Evolutionary conservation across 345 rosid genomes (phyloP), one percentile per base, ranked within the genome.

Genomic region (Corchorus olitorius): DNA sequence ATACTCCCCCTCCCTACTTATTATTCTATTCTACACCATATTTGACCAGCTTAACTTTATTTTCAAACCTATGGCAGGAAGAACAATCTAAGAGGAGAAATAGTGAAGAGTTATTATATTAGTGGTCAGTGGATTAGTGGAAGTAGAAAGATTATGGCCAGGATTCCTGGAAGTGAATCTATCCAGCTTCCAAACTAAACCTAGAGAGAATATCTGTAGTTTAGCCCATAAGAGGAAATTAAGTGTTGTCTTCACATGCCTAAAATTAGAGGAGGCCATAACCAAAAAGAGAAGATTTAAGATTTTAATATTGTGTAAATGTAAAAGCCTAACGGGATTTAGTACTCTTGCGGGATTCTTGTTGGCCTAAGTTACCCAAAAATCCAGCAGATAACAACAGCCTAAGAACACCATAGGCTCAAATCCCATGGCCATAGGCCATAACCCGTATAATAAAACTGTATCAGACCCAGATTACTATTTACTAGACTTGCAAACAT

Each of bases 91-190:
- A 48, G 12, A 0, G 12, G 8, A 48, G 12, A 8, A 12, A 48
- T 9, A 48, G 22, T 20, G 22, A 12, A 60, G 27, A 27, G 27
- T 27, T 27, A 27, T 27, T 27, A 27, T 27, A 27, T 27, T 27
- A 27, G 27, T 27, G 27, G 0, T 27, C 1, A 27, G 27, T 27
- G 27, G 0, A 27, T 27, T 27, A 49, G 22, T 6, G 45, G 60
- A 39, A 41, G 8, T 37, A 41, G 33, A 14, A 33, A 37, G 35
- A 55, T n/a, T 56, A 41, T 41, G 43, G 17, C 41, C 75, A 17
- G 54, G 65, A 72, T 56, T 72, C 65, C 20, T 72, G 75, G 66
- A 72, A 41, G 8, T 58, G 14, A 72, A 15, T 70, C 73, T 35
- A 48, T 34, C 73, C n/a, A 9, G 27, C 20, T 45, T 43, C 55